Evolutionary conservation across 768 basidiomycete species (phyloP).

Genomic region (Dictyophora rubrovolvata): DNA sequence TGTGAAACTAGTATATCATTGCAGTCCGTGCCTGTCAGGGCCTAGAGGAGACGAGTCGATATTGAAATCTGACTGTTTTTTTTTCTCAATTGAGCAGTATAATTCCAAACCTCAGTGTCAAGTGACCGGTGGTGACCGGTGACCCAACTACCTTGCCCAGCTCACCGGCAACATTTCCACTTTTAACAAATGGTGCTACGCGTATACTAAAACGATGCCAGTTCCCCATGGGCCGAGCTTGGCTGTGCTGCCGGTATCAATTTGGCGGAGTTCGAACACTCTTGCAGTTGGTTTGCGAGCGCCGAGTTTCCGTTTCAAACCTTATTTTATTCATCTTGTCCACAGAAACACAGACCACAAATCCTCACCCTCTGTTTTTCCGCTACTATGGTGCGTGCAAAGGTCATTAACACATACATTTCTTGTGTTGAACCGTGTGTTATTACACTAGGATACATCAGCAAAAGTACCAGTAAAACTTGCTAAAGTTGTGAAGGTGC

Average conservation of each 20-base stretch:
- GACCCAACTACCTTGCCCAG: too few relatives aligned
- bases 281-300: neutral
- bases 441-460: constrained; percentile 46
- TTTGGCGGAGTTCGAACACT: neutral
- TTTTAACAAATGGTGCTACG: too few relatives aligned
- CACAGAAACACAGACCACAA: neutral
- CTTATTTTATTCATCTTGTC: neutral
- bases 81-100: too few relatives aligned
- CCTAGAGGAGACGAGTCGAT: too few relatives aligned
- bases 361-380: neutral
- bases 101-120: too few relatives aligned
- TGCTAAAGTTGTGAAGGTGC: constrained; percentile 93
- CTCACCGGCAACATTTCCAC: too few relatives aligned
- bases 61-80: too few relatives aligned
- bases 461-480: constrained; percentile 93
- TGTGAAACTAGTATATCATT: too few relatives aligned
- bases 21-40: too few relatives aligned
- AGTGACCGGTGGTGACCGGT: too few relatives aligned
- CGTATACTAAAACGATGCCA: too few relatives aligned
- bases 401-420: neutral
- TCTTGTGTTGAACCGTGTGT: neutral
- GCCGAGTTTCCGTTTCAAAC: neutral
- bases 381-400: neutral
- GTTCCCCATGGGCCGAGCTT: neutral
- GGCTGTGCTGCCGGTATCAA: neutral